Evolutionary conservation across 2,329 filamentous ascomycete genomes (phyloP).

Genomic region (Cytospora piceae): DNA sequence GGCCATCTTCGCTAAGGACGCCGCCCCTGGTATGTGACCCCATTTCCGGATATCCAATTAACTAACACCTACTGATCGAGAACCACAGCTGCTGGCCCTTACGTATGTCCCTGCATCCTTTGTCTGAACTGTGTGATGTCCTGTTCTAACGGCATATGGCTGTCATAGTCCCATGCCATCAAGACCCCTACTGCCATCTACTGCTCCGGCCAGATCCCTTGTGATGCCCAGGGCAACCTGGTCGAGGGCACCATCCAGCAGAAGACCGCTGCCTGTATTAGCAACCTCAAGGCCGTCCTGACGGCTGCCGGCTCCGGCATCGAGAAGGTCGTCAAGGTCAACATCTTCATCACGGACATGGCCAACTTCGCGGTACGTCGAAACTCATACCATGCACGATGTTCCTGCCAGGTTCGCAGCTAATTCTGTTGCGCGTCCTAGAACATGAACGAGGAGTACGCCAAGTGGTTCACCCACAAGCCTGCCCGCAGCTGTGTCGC

Average conservation of each 20-base stretch:
- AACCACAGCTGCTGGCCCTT: conserved; percentile 61
- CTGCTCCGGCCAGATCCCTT: conserved; percentile 73
- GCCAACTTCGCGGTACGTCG: conserved; percentile 70
- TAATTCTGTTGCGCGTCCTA: conserved; percentile 33
- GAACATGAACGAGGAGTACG: conserved; percentile 85
- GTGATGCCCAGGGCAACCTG: conserved; percentile 59
- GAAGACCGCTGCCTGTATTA: conserved; percentile 65
- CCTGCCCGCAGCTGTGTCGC: conserved; percentile 89
- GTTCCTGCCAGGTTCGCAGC: neutral
- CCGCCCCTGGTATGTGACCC: conserved; percentile 56
- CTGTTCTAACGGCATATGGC: conserved; percentile 11
- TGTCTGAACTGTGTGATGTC: neutral
- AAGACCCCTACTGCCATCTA: conserved; percentile 68
- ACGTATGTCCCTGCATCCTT: conserved; percentile 50
- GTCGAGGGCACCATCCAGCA: conserved; percentile 64
- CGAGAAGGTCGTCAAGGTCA: conserved; percentile 84
- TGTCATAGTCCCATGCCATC: conserved; percentile 63
- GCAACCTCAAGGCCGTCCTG: conserved; percentile 84
- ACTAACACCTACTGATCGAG: conserved; percentile 21
- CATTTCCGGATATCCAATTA: neutral
- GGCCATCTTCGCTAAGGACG: conserved; percentile 59
- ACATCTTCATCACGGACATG: conserved; percentile 93
- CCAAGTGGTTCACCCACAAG: conserved; percentile 81
- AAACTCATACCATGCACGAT: neutral
- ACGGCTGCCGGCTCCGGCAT: conserved; percentile 79